Conservation (phyloP, 306 rosid genomes). For the Adenanthera pavonina region DNA sequence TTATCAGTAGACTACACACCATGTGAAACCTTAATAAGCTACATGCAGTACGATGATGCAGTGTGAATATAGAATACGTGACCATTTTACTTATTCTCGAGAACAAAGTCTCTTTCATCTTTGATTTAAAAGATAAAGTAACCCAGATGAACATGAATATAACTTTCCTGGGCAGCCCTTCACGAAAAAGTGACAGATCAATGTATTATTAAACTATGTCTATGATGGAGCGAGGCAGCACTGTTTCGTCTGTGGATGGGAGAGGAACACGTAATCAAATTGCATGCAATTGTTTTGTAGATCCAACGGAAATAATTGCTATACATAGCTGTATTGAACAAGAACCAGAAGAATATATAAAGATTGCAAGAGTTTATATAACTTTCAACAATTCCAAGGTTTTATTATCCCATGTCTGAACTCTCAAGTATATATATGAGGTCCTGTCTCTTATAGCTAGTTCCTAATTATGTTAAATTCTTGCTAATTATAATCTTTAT, state of each 20-base stretch:
- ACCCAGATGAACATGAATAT: conserved; percentile 12
- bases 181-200: conserved; percentile 34
- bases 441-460: conserved; percentile 15
- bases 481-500: background rate
- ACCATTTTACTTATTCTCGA: background rate
- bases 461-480: background rate
- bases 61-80: background rate
- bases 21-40: background rate
- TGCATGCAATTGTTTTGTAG: conserved; percentile 23
- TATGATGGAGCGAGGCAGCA: background rate
- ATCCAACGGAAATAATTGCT: conserved; percentile 6
- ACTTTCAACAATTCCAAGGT: conserved; percentile 36
- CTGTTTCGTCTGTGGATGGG: conserved; percentile 12
- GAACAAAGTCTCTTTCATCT: conserved; percentile 35
- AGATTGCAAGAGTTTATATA: conserved; percentile 16
- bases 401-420: conserved; percentile 30
- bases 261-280: background rate
- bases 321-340: background rate
- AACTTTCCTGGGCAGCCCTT: conserved; percentile 31
- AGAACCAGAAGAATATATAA: conserved; percentile 25
- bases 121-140: conserved; percentile 40
- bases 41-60: background rate
- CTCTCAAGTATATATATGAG: conserved; percentile 25
- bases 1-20: background rate
- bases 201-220: conserved; percentile 7